Evolutionary conservation across 2,329 filamentous ascomycete species (phyloP), one percentile per base, ranked within the genome.

Genomic region (Falciphora oryzae): DNA sequence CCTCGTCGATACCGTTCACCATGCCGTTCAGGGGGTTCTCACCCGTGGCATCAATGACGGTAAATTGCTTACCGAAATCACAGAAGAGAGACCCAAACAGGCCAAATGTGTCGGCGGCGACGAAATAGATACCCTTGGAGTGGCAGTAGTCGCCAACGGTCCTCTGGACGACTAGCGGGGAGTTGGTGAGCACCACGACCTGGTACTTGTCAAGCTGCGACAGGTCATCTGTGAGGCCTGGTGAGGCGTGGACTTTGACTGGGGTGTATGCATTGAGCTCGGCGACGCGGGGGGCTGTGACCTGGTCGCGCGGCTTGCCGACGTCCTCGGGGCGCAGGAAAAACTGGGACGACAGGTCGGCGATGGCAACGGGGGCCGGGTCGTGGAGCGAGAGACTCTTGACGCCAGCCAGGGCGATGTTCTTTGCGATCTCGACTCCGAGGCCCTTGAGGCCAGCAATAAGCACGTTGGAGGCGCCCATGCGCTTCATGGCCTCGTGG

Each of bases 401-500:
- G 79, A 99, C 95, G 76, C 95, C 95, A 71, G 95, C 95, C 71
- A 99, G 89, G 66, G 95, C 95, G 73, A 99, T 92, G 74, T 99
- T 99, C 85, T 99, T 99, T 73, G 95, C 94, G 72, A 99, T 95
- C 79, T 99, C 95, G 65, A 97, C 94, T 81, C 95, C 95, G 57
- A 99, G 85, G 63, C 95, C 95, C 77, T 95, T 94, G 70, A 98
- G 82, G 68, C 95, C 95, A 67, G 94, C 90, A 65, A 99, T 84
- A 63, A 99, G 90, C 66, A 99, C 86, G 74, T 98, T 96, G 64
- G 95, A 98, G 67, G 93, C 91, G 73, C 93, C 87, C 95, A 99
- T 99, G 73, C 95, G 93, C 84, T 96, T 98, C 95, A 99, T 99
- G 69, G 95, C 95, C 77, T 89, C 87, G 72, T 89, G 87, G 68